These are phyloP conservation scores for Thinopyrum obtusiflorum DNA, from an alignment of 202 grass and related monocot genomes.

Conservation along the genomic window DNA sequence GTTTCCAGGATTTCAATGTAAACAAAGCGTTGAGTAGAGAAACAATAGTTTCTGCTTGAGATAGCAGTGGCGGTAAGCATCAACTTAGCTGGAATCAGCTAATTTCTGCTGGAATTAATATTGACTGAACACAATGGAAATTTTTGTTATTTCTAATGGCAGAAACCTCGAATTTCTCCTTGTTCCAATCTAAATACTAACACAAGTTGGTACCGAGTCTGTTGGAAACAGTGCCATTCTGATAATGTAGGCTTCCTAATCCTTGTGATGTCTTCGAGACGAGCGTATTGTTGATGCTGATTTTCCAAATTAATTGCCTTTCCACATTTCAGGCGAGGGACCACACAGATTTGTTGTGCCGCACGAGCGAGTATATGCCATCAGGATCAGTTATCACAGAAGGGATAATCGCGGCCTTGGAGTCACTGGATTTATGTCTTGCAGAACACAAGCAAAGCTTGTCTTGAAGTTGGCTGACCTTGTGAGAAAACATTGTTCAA, in stretches of 20 bases:
- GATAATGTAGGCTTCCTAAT: too few relatives aligned
- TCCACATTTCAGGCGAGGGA: background rate
- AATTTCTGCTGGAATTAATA: background rate
- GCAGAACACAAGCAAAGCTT: background rate
- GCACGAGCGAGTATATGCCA: background rate
- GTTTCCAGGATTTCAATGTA: too few relatives aligned
- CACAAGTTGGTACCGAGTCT: background rate
- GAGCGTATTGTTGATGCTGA: background rate
- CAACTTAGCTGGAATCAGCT: too few relatives aligned
- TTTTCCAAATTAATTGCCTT: background rate
- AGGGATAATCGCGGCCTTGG: background rate
- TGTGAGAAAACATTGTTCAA: background rate
- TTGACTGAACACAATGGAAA: background rate
- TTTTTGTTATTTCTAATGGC: background rate
- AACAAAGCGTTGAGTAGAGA: too few relatives aligned
- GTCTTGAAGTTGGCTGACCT: background rate
- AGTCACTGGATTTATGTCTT: background rate
- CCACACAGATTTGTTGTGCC: background rate
- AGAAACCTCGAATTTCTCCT: background rate
- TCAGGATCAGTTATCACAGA: too few relatives aligned
- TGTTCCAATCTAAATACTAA: background rate
- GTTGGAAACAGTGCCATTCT: background rate
- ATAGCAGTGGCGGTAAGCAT: too few relatives aligned
- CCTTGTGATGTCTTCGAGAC: too few relatives aligned
- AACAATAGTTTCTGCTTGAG: too few relatives aligned